Evolutionary conservation across 164 flowering plant genomes (phyloP), one percentile per base, ranked within the genome.

Genomic region (Dillenia turbinata): DNA sequence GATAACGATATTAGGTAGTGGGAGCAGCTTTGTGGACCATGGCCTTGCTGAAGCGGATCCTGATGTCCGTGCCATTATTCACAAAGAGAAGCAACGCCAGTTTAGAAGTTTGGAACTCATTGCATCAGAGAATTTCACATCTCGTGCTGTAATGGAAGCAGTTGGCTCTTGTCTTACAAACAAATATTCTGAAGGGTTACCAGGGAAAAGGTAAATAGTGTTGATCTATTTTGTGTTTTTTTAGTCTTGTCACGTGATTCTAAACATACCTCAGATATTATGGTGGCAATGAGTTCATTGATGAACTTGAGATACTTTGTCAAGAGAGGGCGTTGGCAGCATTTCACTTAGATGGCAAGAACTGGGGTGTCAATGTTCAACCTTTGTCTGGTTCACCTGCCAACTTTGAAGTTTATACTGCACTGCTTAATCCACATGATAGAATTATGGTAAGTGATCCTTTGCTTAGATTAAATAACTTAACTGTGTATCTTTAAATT

Each of bases 301-400:
- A 94, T 75, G 88, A 87, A 76, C 83, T 94, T 24, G 98, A 94
- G 73, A 81, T 61, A 11, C 89, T 90, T 1, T 94, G 98, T 61
- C 97, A 90, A 74, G 57, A 83, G 61, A 78, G 98, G 72, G 98
- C 98, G 56, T 73, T 94, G 76, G 81, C 81, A 55, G 88, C 97
- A 66, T 94, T 87, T 74, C 84, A 72, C 62, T 73, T 94, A 48
- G 96, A 94, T 77, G 74, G 62, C 46, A 74, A 69, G 53, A 77
- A 84, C 62, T 93, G 98, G 98, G 98, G 98, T 63, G 98, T 94
- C 26, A 90, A 87, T 87, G 98, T 94, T 66, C 98, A 93, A 66
- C 98, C 98, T 8, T 78, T 90, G 63, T 90, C 98, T 50, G 97
- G 98, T 26, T 90, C 97, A 47, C 98, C 98, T 59, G 98, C 98